Evolutionary conservation across 1,284 basidiomycete genomes (phyloP), one percentile per base, ranked within the genome.

Genomic region (Paramarasmius palmivorus): DNA sequence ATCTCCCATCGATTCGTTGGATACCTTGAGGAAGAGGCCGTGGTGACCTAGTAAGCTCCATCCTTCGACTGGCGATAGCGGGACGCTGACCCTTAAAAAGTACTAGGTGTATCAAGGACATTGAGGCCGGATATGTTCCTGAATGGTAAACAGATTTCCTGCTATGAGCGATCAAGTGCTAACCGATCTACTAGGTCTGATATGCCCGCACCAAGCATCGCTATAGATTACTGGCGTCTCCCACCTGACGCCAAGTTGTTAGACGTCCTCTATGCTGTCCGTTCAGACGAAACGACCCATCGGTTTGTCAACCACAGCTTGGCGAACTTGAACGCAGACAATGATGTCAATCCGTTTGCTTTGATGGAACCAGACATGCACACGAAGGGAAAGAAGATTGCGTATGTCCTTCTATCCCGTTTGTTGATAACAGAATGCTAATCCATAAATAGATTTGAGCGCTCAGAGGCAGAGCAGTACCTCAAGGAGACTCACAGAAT

Each of bases 201-300:
- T 61, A 73, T 75, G 60, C 83, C 90, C 12, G 95, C 95, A 0
- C 95, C 95, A 0, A 76, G 84, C 63, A 96, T 98, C 67, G 91
- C 95, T 17, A 93, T 92, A 62, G 92, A 95, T 66, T 97, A 98
- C 73, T 98, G 95, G 95, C 86, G 93, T 50, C 78, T 97, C 34
- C 68, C 73, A 1, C 67, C 78, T 2, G 77, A 88, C 61, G 89
- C 94, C 0, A 93, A 83, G 62, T 73, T 98, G 56, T 75, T 92
- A 22, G 95, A 98, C 63, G 90, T 98, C 45, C 78, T 98, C 53
- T 89, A 92, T 62, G 93, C 92, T 14, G 92, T 99, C 17, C 82
- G 63, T 83, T 93, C 93, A 12, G 96, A 99, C 69, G 96, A 98
- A 68, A 86, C 89, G 2, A 93, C 91, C 0, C 95, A 98, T 65